phyloP scores from a whole-genome alignment of 805 yeast species.

The Osmozyma mogii region DNA sequence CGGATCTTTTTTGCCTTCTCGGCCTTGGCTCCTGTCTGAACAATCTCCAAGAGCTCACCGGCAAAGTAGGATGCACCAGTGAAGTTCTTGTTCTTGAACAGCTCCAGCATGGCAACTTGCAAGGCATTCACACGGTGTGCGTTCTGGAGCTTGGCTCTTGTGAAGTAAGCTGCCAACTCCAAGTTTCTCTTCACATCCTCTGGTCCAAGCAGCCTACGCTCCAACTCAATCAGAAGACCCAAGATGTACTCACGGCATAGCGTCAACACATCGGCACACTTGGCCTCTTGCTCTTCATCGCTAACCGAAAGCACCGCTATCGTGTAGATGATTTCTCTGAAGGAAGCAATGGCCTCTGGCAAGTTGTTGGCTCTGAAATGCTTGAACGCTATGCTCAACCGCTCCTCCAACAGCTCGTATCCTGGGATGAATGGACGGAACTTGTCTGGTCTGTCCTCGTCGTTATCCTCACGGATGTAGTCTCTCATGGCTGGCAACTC shows the following conservation, averaged over 20 bases:
- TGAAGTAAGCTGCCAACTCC: slow-evolving; percentile 94
- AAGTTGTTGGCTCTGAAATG: slow-evolving; percentile 78
- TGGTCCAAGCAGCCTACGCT: slow-evolving; percentile 73
- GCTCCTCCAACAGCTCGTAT: slow-evolving; percentile 52
- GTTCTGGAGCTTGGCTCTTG: slow-evolving; percentile 72
- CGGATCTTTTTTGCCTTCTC: slow-evolving; percentile 84
- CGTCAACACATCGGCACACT: slow-evolving; percentile 61
- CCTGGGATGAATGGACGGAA: slow-evolving; percentile 68
- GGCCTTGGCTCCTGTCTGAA: slow-evolving; percentile 68
- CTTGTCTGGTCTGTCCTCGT: slow-evolving; percentile 43
- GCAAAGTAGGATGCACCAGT: slow-evolving; percentile 90
- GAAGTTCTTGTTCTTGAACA: slow-evolving; percentile 81
- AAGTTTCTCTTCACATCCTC: slow-evolving; percentile 74
- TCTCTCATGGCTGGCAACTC: slow-evolving; percentile 66
- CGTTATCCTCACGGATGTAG: slow-evolving; percentile 58
- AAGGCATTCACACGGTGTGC: slow-evolving; percentile 82
- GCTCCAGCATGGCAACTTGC: slow-evolving; percentile 91
- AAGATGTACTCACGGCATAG: slow-evolving; percentile 85
- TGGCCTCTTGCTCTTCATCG: slow-evolving; percentile 66
- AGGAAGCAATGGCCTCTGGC: slow-evolving; percentile 68
- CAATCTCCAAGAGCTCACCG: slow-evolving; percentile 64
- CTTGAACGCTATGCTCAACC: slow-evolving; percentile 68
- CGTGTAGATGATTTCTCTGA: slow-evolving; percentile 74
- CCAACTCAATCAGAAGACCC: slow-evolving; percentile 85
- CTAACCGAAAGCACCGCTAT: slow-evolving; percentile 65